phyloP scores from a whole-genome alignment of 768 basidiomycete genomes.

The Leccinum pellstonianum region DNA sequence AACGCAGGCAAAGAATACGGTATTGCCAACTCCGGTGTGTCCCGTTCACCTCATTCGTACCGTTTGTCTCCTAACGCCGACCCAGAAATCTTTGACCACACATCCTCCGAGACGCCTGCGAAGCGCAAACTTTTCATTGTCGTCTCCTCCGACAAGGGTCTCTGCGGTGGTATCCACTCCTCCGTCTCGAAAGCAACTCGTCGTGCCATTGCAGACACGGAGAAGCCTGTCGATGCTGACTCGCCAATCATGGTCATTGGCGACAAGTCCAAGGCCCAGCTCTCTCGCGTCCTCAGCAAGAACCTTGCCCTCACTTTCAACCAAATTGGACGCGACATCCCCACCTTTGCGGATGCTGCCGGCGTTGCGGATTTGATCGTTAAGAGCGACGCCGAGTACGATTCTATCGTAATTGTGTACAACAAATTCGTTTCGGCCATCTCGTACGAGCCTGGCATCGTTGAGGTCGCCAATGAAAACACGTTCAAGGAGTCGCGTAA shows the following conservation, averaged over 20 bases:
- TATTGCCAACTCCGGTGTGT: constrained; percentile 78
- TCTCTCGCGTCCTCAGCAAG: constrained; percentile 59
- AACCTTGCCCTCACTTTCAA: constrained; percentile 89
- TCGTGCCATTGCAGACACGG: constrained; percentile 57
- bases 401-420: constrained; percentile 77
- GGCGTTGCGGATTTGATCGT: constrained; percentile 91
- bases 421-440: constrained; percentile 88
- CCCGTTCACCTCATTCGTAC: constrained; percentile 2
- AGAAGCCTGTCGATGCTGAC: constrained; percentile 48
- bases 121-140: constrained; percentile 89
- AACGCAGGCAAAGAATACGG: constrained; percentile 89
- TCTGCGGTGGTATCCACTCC: constrained; percentile 99
- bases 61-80: constrained; percentile 7
- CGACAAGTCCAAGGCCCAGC: constrained; percentile 96
- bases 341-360: constrained; percentile 94
- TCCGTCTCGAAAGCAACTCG: constrained; percentile 91
- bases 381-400: constrained; percentile 82
- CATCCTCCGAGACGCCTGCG: constrained; percentile 62
- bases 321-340: constrained; percentile 96
- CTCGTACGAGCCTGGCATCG: constrained; percentile 76
- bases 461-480: constrained; percentile 81
- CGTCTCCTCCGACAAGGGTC: constrained; percentile 97
- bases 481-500: constrained; percentile 77
- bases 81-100: constrained; percentile 85
- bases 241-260: constrained; percentile 86